Evolutionary conservation across 2,329 filamentous ascomycete species (phyloP), one percentile per base, ranked within the genome.

Genomic region (Fusarium proliferatum): DNA sequence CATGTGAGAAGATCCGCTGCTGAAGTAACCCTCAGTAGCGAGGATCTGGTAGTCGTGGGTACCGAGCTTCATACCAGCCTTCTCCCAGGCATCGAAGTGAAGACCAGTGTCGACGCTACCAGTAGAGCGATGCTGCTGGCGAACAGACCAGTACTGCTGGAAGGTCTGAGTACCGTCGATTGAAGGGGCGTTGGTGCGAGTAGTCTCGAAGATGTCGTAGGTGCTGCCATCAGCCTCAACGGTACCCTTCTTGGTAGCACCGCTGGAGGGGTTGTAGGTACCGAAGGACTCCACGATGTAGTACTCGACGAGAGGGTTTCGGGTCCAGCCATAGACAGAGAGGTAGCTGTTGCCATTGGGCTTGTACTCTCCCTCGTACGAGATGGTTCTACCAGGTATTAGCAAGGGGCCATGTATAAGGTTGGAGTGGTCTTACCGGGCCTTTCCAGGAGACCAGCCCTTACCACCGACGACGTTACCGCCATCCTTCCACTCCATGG

Each of bases 31-130:
- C 79, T 89, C 88, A 3, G 85, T 86, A 11, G 87, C 87, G 21
- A 89, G 79, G 61, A 89, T 88, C 82, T 86, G 84, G 79, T 89
- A 89, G 79, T 89, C 82, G 71, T 84, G 82, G 15, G 76, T 82
- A 6, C 88, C 88, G 16, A 89, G 76, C 38, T 80, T 82, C 80
- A 88, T 78, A 10, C 88, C 87, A n/a, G 79, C 75, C 57, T 82
- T 81, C 28, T 79, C 78, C 88, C 88, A 90, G 9, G 87, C 87
- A 69, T 86, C 82, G 72, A 90, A 89, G 79, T 89, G 87, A 67
- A 84, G 85, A 30, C 79, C 81, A 7, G 83, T 82, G 26, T 84
- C 86, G 61, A 90, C 84, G 17, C 84, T 86, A 8, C 88, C 88
- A 45, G 83, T 81, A 23, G 82, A 82, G 53, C 87, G 83, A 83